These are phyloP conservation scores for Fusarium nygamai DNA, from an alignment of 2,329 filamentous ascomycete species.

Conservation along the genomic window DNA sequence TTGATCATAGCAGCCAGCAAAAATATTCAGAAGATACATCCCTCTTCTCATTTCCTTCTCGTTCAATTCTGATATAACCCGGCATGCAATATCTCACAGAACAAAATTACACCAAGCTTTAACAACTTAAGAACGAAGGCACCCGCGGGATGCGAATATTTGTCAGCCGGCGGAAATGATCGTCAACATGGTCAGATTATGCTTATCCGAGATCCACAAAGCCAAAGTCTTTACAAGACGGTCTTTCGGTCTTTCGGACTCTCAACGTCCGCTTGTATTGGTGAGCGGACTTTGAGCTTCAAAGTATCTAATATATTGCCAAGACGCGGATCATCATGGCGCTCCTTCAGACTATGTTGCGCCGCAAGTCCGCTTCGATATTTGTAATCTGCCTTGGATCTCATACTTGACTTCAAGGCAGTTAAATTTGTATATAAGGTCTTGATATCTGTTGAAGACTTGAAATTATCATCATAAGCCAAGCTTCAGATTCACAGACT, in stretches of 20 bases:
- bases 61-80: neutral
- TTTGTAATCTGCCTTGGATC: neutral
- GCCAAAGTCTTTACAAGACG: neutral
- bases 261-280: neutral
- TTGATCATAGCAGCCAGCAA: neutral
- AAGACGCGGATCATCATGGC: neutral
- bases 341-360: neutral
- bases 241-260: slow-evolving; percentile 14
- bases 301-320: neutral
- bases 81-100: neutral
- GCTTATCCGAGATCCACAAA: slow-evolving; percentile 22
- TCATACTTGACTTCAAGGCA: neutral
- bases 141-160: slow-evolving; percentile 9
- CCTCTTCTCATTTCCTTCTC: no score
- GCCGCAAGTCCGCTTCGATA: neutral
- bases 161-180: slow-evolving; percentile 1
- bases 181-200: neutral
- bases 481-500: neutral
- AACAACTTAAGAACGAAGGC: neutral
- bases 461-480: neutral
- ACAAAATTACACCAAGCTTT: neutral
- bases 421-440: neutral
- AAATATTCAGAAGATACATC: neutral
- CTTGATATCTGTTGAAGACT: neutral
- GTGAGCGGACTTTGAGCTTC: slow-evolving; percentile 2